These are phyloP conservation scores for Collybiopsis confluens DNA, from an alignment of 768 basidiomycete species.

Conservation along the genomic window DNA sequence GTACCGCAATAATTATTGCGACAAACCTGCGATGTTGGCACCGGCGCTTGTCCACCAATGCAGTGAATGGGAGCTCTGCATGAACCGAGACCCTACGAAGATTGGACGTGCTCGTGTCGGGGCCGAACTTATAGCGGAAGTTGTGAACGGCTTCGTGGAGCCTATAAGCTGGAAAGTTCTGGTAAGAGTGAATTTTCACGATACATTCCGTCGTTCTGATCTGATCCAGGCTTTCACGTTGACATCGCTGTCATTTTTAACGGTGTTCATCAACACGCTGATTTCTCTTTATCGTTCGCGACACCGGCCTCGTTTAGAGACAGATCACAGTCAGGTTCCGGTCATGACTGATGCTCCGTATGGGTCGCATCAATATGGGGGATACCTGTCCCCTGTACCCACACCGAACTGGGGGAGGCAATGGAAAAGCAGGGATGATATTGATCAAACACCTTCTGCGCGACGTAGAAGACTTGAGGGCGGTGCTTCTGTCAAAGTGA, in stretches of 20 bases:
- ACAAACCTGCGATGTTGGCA: constrained; percentile 46
- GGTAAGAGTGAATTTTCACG: constrained; percentile 42
- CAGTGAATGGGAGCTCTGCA: constrained; percentile 87
- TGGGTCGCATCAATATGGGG: constrained; percentile 39
- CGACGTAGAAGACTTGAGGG: constrained; percentile 35
- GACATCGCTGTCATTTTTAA: constrained; percentile 72
- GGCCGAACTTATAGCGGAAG: constrained; percentile 93
- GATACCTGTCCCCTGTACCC: constrained; percentile 48
- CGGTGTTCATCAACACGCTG: constrained; percentile 77
- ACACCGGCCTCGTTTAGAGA: constrained; percentile 40
- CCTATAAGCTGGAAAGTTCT: constrained; percentile 97
- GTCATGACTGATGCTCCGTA: constrained; percentile 35
- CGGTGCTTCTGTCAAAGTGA: constrained; percentile 32
- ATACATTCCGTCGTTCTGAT: background rate
- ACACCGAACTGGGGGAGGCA: constrained; percentile 43
- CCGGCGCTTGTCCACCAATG: constrained; percentile 90
- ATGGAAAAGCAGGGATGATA: constrained; percentile 27
- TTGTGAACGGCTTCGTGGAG: constrained; percentile 95
- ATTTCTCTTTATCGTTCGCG: constrained; percentile 73
- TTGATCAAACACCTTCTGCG: constrained; percentile 15
- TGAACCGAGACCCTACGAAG: constrained; percentile 89
- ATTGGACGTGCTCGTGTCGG: constrained; percentile 87
- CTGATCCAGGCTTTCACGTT: constrained; percentile 59
- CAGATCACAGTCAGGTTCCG: constrained; percentile 31
- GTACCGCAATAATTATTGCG: constrained; percentile 82